Evolutionary conservation across 2,329 filamentous ascomycete genomes (phyloP).

Genomic region (Cordyceps cicadae): DNA sequence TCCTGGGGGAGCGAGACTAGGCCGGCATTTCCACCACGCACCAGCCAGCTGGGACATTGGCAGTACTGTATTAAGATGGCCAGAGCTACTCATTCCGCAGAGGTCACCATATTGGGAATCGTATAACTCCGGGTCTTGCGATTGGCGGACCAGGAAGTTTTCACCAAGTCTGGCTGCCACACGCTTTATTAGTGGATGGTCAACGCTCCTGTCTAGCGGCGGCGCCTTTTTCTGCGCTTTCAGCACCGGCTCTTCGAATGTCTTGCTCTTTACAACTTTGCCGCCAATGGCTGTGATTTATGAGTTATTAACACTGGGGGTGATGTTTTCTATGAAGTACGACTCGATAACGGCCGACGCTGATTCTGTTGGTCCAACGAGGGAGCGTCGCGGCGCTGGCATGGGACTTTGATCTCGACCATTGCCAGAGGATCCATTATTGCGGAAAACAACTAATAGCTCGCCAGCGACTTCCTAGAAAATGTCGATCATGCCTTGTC

Average conservation of each 20-base stretch:
- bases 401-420: too few species aligned
- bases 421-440: too few species aligned
- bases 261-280: not conserved
- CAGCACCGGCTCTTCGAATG: not conserved
- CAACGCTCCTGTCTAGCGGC: not conserved
- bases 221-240: not conserved
- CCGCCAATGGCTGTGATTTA: not conserved
- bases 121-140: not conserved
- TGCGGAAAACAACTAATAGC: too few species aligned
- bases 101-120: not conserved
- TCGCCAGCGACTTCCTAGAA: too few species aligned
- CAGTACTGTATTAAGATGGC: not conserved
- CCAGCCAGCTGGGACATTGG: not conserved
- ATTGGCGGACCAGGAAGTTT: not conserved
- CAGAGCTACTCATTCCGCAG: not conserved
- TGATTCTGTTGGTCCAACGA: too few species aligned
- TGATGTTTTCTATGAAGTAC: not conserved
- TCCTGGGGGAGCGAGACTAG: not conserved
- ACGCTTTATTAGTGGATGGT: not conserved
- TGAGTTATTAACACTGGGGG: not conserved
- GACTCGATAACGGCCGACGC: not conserved
- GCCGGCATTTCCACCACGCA: not conserved
- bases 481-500: too few species aligned
- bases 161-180: not conserved
- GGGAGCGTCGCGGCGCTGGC: too few species aligned